Evolutionary conservation across 2,329 filamentous ascomycete species (phyloP).

Genomic region (Cytospora mali): DNA sequence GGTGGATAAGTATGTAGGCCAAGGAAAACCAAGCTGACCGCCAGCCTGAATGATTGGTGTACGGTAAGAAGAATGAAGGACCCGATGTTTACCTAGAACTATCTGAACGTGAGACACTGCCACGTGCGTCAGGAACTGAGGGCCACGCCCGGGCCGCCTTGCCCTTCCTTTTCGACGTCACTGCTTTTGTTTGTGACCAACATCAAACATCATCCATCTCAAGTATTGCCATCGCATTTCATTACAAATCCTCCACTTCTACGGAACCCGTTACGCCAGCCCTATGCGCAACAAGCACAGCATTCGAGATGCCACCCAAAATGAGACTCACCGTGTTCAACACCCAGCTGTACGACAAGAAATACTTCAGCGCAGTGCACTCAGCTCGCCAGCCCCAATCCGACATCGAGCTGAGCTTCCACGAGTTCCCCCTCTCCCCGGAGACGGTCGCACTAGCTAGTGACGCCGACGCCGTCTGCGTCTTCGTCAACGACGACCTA

Average conservation of each 20-base stretch:
- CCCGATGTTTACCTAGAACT: neutral
- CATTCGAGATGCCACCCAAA: slow-evolving; percentile 7
- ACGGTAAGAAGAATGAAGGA: neutral
- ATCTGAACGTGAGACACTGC: neutral
- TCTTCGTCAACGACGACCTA: slow-evolving; percentile 69
- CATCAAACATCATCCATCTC: neutral
- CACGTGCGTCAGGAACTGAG: neutral
- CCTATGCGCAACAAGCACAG: neutral
- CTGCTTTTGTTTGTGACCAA: neutral
- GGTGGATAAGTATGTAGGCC: neutral
- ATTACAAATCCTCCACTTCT: neutral
- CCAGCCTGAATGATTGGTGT: neutral
- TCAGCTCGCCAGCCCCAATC: slow-evolving; percentile 37
- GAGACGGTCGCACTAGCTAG: slow-evolving; percentile 59
- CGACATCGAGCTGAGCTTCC: slow-evolving; percentile 54
- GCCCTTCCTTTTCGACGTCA: neutral
- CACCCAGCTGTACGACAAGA: slow-evolving; percentile 64
- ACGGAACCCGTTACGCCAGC: neutral
- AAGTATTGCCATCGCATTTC: neutral
- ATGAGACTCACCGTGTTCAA: slow-evolving; percentile 68
- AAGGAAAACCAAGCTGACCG: neutral
- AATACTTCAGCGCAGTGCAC: slow-evolving; percentile 52
- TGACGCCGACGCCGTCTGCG: slow-evolving; percentile 61
- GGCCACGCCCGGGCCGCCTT: neutral
- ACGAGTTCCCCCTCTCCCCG: slow-evolving; percentile 58